Evolutionary conservation across 345 rosid species (phyloP).

Genomic region (Raphanus raphanistrum): DNA sequence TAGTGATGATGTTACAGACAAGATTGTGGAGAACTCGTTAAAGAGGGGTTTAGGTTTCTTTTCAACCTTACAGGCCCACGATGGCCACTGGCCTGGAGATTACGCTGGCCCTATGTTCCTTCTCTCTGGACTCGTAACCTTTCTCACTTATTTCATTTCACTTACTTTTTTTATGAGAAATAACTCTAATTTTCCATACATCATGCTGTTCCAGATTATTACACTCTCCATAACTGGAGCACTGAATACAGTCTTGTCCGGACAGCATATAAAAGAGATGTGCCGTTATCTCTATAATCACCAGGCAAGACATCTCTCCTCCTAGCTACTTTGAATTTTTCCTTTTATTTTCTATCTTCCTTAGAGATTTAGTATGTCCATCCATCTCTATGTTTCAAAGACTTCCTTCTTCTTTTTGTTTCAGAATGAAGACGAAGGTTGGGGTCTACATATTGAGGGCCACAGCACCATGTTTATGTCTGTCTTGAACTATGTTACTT

Average conservation of each 20-base stretch:
- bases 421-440: conserved; percentile 93
- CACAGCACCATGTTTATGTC: conserved; percentile 97
- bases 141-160: not conserved
- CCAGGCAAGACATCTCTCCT: conserved; percentile 58
- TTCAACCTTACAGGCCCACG: conserved; percentile 80
- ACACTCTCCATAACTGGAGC: conserved; percentile 81
- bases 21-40: conserved; percentile 53
- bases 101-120: conserved; percentile 99
- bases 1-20: conserved; percentile 58
- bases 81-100: conserved; percentile 99
- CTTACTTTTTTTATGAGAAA: not conserved
- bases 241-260: conserved; percentile 69
- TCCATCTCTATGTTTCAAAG: not conserved
- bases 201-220: conserved; percentile 60
- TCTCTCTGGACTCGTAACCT: conserved; percentile 75
- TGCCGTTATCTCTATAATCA: conserved; percentile 85
- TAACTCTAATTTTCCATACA: too few species aligned
- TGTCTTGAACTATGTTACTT: conserved; percentile 74
- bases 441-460: conserved; percentile 99
- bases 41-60: conserved; percentile 68
- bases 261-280: conserved; percentile 76
- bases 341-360: not conserved
- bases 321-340: conserved; percentile 12
- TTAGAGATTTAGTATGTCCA: conserved; percentile 5
- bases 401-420: conserved; percentile 30